Conservation (phyloP, 1,139 yeast species). For the Arxiozyma bovina region DNA sequence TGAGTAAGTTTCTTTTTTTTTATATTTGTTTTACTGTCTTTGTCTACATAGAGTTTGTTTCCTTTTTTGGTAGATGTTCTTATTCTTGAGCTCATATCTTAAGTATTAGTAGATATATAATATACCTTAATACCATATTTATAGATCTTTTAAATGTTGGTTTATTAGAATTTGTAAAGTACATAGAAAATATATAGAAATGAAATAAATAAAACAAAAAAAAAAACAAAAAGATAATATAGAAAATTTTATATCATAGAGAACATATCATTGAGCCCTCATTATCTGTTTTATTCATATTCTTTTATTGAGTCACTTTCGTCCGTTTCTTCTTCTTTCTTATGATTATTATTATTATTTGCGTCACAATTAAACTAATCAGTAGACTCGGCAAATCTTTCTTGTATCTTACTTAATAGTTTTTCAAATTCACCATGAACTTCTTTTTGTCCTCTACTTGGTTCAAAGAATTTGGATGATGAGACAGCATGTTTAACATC, state of each 20-base stretch:
- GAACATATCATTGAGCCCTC: background rate
- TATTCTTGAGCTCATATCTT: background rate
- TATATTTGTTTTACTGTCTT: too few species aligned
- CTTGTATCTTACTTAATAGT: conserved; percentile 66
- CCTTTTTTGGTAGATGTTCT: background rate
- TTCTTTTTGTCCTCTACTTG: conserved; percentile 78
- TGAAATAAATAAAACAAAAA: too few species aligned
- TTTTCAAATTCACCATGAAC: conserved; percentile 70
- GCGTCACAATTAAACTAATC: conserved; percentile 43
- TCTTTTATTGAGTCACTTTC: background rate
- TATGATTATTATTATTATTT: too few species aligned
- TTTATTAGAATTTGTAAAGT: background rate
- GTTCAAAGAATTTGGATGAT: conserved; percentile 92
- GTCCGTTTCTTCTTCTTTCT: too few species aligned
- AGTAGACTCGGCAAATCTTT: conserved; percentile 89
- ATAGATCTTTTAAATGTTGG: background rate
- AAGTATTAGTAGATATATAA: too few species aligned
- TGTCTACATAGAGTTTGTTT: too few species aligned
- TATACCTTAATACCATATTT: too few species aligned
- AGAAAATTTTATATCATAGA: background rate
- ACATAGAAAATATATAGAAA: background rate
- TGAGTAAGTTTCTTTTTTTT: too few species aligned
- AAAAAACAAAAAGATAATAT: too few species aligned
- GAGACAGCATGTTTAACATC: conserved; percentile 92
- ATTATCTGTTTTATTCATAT: too few species aligned